Conservation (phyloP, 2,329 filamentous ascomycete genomes). For the Acrodontium crateriforme region DNA sequence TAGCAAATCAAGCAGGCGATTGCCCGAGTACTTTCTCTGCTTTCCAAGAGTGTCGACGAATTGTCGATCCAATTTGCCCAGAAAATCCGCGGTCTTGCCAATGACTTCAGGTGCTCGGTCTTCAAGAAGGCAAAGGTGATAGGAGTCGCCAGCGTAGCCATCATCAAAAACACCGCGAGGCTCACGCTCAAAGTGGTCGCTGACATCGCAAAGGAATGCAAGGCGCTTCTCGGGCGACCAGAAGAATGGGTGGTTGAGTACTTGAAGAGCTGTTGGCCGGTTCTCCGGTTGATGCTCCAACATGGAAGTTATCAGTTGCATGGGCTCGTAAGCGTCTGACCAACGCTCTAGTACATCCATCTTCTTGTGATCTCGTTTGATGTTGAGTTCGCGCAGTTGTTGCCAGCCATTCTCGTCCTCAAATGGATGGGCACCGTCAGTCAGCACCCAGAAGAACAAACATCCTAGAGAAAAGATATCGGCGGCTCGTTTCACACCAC, state of each 20-base stretch:
- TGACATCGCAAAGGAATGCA: slow-evolving; percentile 87
- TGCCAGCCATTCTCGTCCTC: slow-evolving; percentile 91
- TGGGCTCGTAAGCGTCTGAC: slow-evolving; percentile 73
- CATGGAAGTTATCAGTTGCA: slow-evolving; percentile 79
- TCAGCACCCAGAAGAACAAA: slow-evolving; percentile 98
- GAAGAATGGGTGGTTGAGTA: slow-evolving; percentile 93
- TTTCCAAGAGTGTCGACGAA: slow-evolving; percentile 87
- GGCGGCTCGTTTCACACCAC: slow-evolving; percentile 85
- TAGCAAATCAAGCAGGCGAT: slow-evolving; percentile 69
- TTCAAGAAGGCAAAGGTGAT: slow-evolving; percentile 47
- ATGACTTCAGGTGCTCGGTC: slow-evolving; percentile 32
- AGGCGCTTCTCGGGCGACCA: slow-evolving; percentile 83
- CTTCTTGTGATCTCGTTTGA: slow-evolving; percentile 71
- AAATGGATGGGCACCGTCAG: slow-evolving; percentile 81
- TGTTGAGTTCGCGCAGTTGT: slow-evolving; percentile 74
- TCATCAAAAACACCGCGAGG: slow-evolving; percentile 45
- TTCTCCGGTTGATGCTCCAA: slow-evolving; percentile 48
- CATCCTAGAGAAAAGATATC: slow-evolving; percentile 95
- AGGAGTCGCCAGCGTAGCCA: slow-evolving; percentile 32
- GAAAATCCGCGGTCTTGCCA: slow-evolving; percentile 52
- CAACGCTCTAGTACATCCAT: slow-evolving; percentile 41
- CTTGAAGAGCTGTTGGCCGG: slow-evolving; percentile 59
- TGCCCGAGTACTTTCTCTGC: slow-evolving; percentile 86
- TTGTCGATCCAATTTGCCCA: slow-evolving; percentile 57
- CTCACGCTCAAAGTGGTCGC: slow-evolving; percentile 92